Conservation (phyloP, 371 early-diverging fungal species). For the Sporodiniella umbellata region DNA sequence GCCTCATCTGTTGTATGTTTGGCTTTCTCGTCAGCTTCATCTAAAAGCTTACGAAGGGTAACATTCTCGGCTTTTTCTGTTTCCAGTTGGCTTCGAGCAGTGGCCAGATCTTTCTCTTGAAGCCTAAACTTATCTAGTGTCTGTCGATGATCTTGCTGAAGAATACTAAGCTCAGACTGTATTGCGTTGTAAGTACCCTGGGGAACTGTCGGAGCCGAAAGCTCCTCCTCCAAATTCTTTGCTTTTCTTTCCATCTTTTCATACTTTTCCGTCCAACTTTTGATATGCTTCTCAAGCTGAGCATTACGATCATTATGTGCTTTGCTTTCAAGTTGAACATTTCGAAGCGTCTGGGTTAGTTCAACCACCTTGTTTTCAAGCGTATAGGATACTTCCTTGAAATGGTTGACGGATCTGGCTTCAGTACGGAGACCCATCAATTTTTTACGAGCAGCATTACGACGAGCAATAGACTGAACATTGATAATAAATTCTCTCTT, state of each 20-base stretch:
- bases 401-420: constrained; percentile 86
- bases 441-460: constrained; percentile 67
- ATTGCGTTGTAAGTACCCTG: constrained; percentile 58
- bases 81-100: constrained; percentile 56
- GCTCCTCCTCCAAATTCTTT: constrained; percentile 46
- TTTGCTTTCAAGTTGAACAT: constrained; percentile 69
- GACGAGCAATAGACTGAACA: constrained; percentile 83
- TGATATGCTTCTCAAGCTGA: constrained; percentile 69
- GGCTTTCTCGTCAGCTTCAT: constrained; percentile 33
- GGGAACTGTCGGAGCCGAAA: constrained; percentile 62
- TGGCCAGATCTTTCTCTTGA: constrained; percentile 63
- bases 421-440: constrained; percentile 74
- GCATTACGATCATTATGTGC: constrained; percentile 50
- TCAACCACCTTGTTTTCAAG: constrained; percentile 95
- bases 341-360: constrained; percentile 78
- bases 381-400: constrained; percentile 92
- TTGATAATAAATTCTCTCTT: constrained; percentile 59
- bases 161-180: constrained; percentile 45
- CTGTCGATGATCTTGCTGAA: constrained; percentile 46
- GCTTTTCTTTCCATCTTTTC: constrained; percentile 51
- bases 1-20: constrained; percentile 37
- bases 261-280: constrained; percentile 71
- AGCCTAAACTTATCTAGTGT: constrained; percentile 54
- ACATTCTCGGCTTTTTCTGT: constrained; percentile 67
- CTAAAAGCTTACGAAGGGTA: constrained; percentile 48